phyloP scores from a whole-genome alignment of 345 rosid species.

The Moricandia moricandioides region DNA sequence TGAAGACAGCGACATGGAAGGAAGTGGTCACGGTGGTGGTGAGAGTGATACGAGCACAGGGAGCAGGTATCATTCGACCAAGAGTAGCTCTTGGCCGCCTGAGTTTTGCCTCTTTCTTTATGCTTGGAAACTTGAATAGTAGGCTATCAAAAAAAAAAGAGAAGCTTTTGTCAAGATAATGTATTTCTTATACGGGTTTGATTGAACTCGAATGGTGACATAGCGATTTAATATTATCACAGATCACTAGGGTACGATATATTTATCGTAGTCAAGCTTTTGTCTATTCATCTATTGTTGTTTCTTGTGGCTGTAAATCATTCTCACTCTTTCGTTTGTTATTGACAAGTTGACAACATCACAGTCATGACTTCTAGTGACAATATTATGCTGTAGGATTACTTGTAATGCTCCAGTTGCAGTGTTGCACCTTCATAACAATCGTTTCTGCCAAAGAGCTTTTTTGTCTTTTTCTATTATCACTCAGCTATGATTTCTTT shows the following conservation, averaged over 20 bases:
- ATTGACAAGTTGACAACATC: not conserved
- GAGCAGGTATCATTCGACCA: slow-evolving; percentile 51
- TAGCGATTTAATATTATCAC: not conserved
- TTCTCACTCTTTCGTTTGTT: not conserved
- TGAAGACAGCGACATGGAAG: slow-evolving; percentile 30
- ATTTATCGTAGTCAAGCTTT: slow-evolving; percentile 9
- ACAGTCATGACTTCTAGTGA: not conserved
- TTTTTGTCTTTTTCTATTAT: not conserved
- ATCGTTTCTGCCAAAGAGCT: not conserved
- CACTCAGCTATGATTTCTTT: not conserved
- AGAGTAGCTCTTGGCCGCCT: slow-evolving; percentile 35
- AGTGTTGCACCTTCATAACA: not conserved
- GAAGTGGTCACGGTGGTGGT: slow-evolving; percentile 41
- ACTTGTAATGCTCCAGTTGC: not conserved
- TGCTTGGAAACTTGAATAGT: slow-evolving; percentile 46
- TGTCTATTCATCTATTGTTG: slow-evolving; percentile 8
- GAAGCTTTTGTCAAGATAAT: slow-evolving; percentile 10
- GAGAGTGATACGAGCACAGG: slow-evolving; percentile 56
- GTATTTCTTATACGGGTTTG: not conserved
- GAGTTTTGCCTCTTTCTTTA: slow-evolving; percentile 80
- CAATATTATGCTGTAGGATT: not conserved
- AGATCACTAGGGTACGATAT: not conserved
- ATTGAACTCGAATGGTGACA: not conserved
- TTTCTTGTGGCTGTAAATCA: slow-evolving; percentile 3
- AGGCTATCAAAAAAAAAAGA: not conserved